Evolutionary conservation across 2,329 filamentous ascomycete genomes (phyloP).

Genomic region (Calonectria montana): DNA sequence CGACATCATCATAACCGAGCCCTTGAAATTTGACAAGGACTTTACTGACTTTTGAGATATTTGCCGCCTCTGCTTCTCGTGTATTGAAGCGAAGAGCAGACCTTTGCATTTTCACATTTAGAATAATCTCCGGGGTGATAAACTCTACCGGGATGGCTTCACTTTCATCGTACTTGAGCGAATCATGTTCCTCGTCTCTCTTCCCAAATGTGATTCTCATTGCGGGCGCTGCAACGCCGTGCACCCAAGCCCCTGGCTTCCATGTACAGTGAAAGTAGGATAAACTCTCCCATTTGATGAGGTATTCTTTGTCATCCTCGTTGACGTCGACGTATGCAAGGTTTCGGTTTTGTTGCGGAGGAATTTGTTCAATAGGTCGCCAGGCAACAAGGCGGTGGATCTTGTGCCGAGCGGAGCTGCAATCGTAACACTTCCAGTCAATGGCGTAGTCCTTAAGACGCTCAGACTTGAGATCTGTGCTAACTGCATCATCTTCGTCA

Average conservation of each 20-base stretch:
- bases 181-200: constrained; percentile 68
- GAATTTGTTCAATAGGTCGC: constrained; percentile 69
- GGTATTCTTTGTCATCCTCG: constrained; percentile 85
- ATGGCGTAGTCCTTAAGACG: constrained; percentile 78
- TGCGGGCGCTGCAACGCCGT: constrained; percentile 69
- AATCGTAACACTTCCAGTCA: constrained; percentile 86
- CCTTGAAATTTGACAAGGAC: constrained; percentile 94
- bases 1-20: constrained; percentile 87
- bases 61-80: constrained; percentile 76
- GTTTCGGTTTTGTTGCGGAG: constrained; percentile 11
- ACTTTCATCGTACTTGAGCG: constrained; percentile 73
- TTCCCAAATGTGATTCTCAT: constrained; percentile 85
- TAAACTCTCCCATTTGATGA: constrained; percentile 85
- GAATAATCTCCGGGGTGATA: constrained; percentile 87
- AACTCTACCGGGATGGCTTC: constrained; percentile 91
- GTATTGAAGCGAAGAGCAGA: constrained; percentile 63
- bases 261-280: constrained; percentile 88
- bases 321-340: constrained; percentile 57
- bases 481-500: constrained; percentile 39
- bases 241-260: constrained; percentile 92
- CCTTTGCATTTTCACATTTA: constrained; percentile 74
- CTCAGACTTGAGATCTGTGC: constrained; percentile 52
- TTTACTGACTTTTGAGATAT: constrained; percentile 77
- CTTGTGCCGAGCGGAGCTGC: constrained; percentile 72
- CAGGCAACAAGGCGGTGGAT: constrained; percentile 87